Evolutionary conservation across 345 rosid species (phyloP), one percentile per base, ranked within the genome.

Genomic region (Hibiscus trionum): DNA sequence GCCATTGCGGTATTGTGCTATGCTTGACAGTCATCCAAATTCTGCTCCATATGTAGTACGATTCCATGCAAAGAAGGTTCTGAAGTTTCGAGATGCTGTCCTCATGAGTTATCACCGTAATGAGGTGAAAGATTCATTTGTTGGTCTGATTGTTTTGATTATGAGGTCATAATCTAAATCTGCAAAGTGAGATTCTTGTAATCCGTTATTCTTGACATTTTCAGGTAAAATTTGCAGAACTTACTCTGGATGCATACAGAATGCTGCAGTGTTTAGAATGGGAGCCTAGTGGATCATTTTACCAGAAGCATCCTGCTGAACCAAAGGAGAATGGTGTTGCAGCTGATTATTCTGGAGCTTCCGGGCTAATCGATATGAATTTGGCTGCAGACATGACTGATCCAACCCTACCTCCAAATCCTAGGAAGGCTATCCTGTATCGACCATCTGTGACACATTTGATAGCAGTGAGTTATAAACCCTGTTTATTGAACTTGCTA

Each of bases 181-280:
- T 52, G 61, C 11, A 31, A 74, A 17, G 8, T 19, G 24, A 15
- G 42, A 26, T 68, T 33, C 75, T 37, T 29, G 5, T 73, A 26
- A 71, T 59, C 52, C 53, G 65, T 67, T 66, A 7, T 19, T 73
- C 62, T 37, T 80, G 60, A 29, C 69, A 52, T 74, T 72, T 78
- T 66, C 84, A 95, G 99, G 99, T 90, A 65, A 92, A 92, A 80
- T 95, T 86, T 81, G 98, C 98, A 16, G 98, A 95, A 83, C 82
- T 92, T 78, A 92, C 97, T 37, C 75, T 95, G 83, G 99, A 95
- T 80, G 78, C 89, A n/a, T 85, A 84, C 71, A 86, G 99, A 73
- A 95, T 90, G 97, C 77, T 95, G 86, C 99, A 95, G 69, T 92
- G 92, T 81, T 78, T 95, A 83, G 99, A 92, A 79, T 95, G 98